These are phyloP conservation scores for Ophiognomonia clavigignenti-juglandacearum DNA, from an alignment of 2,329 filamentous ascomycete genomes.

Conservation along the genomic window DNA sequence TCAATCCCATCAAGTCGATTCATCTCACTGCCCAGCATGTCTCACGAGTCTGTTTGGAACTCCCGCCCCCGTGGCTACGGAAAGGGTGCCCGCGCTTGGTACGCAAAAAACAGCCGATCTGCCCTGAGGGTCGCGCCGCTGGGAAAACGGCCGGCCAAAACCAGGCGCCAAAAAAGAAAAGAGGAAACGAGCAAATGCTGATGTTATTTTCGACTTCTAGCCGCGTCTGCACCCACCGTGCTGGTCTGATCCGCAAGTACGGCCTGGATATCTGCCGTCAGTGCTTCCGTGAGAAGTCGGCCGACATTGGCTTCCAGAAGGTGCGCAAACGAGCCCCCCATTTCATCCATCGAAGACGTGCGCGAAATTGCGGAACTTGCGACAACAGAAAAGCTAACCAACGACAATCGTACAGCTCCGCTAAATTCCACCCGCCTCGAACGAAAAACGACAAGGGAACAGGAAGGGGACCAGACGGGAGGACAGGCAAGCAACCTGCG, in stretches of 20 bases:
- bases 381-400: background rate
- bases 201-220: constrained; percentile 30
- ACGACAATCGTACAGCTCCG: constrained; percentile 8
- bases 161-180: constrained; percentile 13
- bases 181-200: constrained; percentile 17
- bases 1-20: constrained; percentile 20
- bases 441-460: constrained; percentile 5
- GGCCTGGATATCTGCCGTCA: constrained; percentile 85
- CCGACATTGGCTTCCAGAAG: constrained; percentile 72
- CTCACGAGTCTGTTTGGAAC: constrained; percentile 97
- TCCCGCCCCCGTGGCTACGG: constrained; percentile 95
- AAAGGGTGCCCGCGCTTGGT: constrained; percentile 94
- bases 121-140: background rate
- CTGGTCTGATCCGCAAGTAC: constrained; percentile 99
- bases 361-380: background rate
- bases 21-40: constrained; percentile 44
- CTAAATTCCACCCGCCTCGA: constrained; percentile 15
- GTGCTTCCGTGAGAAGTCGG: constrained; percentile 71
- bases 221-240: constrained; percentile 81
- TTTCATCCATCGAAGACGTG: background rate
- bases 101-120: constrained; percentile 46
- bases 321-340: constrained; percentile 33
- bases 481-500: constrained; percentile 6
- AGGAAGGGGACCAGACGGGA: no score
- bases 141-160: background rate